Evolutionary conservation across 2,329 filamentous ascomycete species (phyloP).

Genomic region (Colletotrichum tamarilloi): DNA sequence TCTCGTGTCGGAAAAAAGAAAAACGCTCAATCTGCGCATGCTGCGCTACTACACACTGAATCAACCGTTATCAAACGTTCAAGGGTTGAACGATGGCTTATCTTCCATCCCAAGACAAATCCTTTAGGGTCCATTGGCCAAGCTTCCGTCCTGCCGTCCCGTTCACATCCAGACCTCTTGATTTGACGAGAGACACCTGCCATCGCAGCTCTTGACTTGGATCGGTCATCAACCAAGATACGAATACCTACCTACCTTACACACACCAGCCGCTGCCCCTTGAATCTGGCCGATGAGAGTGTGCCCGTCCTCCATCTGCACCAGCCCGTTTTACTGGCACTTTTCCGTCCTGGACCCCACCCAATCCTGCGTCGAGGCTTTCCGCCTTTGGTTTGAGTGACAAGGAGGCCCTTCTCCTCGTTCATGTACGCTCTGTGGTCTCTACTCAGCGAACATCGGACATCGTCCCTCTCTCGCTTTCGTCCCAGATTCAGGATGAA

Average conservation of each 20-base stretch:
- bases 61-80: background rate
- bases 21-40: background rate
- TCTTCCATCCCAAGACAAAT: slow-evolving; percentile 11
- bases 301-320: slow-evolving; percentile 11
- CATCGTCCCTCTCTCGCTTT: slow-evolving; percentile 28
- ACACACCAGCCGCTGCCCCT: slow-evolving; percentile 15
- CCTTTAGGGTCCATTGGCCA: background rate
- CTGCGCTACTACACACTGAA: background rate
- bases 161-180: background rate
- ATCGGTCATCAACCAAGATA: background rate
- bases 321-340: slow-evolving; percentile 29
- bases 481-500: slow-evolving; percentile 35
- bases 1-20: background rate
- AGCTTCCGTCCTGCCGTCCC: slow-evolving; percentile 17
- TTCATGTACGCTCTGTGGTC: slow-evolving; percentile 15
- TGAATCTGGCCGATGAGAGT: slow-evolving; percentile 22
- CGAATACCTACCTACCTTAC: background rate
- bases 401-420: slow-evolving; percentile 21
- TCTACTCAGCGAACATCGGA: slow-evolving; percentile 23
- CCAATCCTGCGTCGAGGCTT: slow-evolving; percentile 22
- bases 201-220: slow-evolving; percentile 34
- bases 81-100: background rate
- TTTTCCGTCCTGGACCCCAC: slow-evolving; percentile 15
- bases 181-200: slow-evolving; percentile 17
- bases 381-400: slow-evolving; percentile 11